A percentile compares a stretch with the other conserved stretches of the same genome.
phyloP scores from a whole-genome alignment of 2,329 filamentous ascomycete species.

The Elsinoe ampelina region DNA sequence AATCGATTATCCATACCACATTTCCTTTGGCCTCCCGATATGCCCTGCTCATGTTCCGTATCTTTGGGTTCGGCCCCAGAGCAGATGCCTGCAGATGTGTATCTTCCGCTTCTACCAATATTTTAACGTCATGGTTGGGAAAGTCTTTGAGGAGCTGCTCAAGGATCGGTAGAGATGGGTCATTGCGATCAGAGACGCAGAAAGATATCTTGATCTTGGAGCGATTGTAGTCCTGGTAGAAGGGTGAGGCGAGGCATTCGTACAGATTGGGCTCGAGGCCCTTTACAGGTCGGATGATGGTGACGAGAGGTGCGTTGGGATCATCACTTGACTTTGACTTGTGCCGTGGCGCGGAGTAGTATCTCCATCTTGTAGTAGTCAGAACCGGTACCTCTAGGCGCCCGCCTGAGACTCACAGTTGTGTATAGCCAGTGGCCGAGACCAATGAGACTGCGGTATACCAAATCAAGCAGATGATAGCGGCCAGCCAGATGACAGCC shows the following conservation, averaged over 20 bases:
- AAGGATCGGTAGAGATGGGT: constrained; percentile 70
- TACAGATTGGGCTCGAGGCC: constrained; percentile 83
- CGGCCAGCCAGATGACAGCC: constrained; percentile 19
- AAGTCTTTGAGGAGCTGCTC: constrained; percentile 64
- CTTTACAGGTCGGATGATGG: constrained; percentile 86
- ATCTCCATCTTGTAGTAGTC: constrained; percentile 39
- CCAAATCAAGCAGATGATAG: constrained; percentile 44
- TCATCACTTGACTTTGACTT: constrained; percentile 25
- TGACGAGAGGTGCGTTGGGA: constrained; percentile 61
- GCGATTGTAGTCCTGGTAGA: constrained; percentile 69
- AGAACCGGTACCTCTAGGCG: constrained; percentile 15
- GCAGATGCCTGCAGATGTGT: constrained; percentile 51
- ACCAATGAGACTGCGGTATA: constrained; percentile 47
- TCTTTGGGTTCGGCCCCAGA: constrained; percentile 95
- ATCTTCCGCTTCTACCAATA: constrained; percentile 78
- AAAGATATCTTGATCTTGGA: constrained; percentile 71
- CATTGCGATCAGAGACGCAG: constrained; percentile 64
- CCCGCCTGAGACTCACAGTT: constrained; percentile 41
- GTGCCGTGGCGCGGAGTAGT: constrained; percentile 40
- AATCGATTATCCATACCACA: constrained; percentile 89
- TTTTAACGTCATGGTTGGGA: constrained; percentile 56
- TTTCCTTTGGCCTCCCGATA: constrained; percentile 83
- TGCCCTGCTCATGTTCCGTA: constrained; percentile 87
- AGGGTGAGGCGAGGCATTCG: constrained; percentile 81
- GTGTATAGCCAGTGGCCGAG: constrained; percentile 48